phyloP scores from a whole-genome alignment of 208 protist species.

The Acanthamoeba royreba region DNA sequence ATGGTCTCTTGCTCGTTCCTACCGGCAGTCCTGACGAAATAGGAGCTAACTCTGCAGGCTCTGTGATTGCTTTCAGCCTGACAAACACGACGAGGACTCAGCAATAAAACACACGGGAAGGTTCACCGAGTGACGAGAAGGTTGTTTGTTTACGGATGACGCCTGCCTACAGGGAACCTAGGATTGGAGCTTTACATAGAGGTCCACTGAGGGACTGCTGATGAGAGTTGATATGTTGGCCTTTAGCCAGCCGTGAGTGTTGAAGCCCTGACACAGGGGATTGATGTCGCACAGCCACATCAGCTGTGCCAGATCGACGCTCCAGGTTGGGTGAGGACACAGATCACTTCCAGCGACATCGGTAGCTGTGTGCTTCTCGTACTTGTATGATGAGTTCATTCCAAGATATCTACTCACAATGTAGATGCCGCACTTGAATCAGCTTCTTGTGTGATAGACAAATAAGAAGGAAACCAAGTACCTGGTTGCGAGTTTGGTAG shows the following conservation, averaged over 20 bases:
- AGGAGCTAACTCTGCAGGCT: not conserved
- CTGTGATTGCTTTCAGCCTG: not conserved
- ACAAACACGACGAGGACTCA: too few species aligned
- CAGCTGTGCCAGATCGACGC: not conserved
- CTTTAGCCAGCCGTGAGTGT: conserved; percentile 40
- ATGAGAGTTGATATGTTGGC: not conserved
- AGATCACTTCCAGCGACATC: not conserved
- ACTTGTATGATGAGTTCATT: not conserved
- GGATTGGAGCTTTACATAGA: too few species aligned
- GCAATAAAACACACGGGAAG: too few species aligned
- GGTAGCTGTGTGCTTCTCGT: not conserved
- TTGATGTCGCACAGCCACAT: not conserved
- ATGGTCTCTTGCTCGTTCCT: not conserved
- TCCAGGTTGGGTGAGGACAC: not conserved
- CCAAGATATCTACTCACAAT: not conserved
- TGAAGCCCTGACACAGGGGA: not conserved
- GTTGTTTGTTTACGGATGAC: too few species aligned
- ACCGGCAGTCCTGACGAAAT: not conserved
- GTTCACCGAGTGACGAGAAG: too few species aligned
- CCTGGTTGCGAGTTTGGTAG: not conserved
- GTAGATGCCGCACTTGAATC: not conserved
- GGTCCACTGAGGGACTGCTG: not conserved
- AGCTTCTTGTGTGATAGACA: not conserved
- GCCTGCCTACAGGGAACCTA: too few species aligned
- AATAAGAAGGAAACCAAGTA: not conserved